Evolutionary conservation across 192 early-diverging fungal genomes (phyloP), one percentile per base, ranked within the genome.

Genomic region (Backusella morwellensis): DNA sequence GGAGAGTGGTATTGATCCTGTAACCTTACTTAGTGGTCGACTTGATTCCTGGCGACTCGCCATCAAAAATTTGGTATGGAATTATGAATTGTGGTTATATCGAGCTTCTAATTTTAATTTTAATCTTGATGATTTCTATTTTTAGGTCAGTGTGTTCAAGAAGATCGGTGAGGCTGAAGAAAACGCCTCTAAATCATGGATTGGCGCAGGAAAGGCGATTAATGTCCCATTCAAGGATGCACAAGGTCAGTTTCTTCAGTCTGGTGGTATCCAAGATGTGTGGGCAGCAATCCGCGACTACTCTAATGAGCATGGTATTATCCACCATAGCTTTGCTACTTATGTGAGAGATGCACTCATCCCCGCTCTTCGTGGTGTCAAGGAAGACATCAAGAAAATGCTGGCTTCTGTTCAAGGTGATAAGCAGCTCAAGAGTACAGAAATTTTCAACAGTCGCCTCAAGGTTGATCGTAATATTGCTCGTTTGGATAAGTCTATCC

Each of bases 231-330:
- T 78, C 29, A 54, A 63, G 19, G 35, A 70, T 6, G 21, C 42
- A 4, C 21, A 69, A 40, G 40, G 56, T 32, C 76, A 82, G 23
- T 82, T 82, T 35, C 52, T 77, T 26, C 44, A 73, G 35, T n/a
- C 35, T 41, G 80, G 80, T 35, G 80, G 80, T 11, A 71, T 82
- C 34, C 80, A 82, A 35, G 74, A 77, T 26, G 74, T 82, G 9
- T 82, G 80, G 80, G 32, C 68, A 8, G 15, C 77, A 1, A 41
- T 72, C 5, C 72, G 76, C 3, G 68, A 82, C 36, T 82, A 78
- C 59, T n/a, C 77, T 1, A 35, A 78, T 15, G 68, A 78, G 14
- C 52, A 73, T 9, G 66, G 77, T 42, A 78, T 75, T 21, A 15
- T 72, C 7, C 77, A 78, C 21, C 73, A 82, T 36, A 77, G 78